phyloP scores from a whole-genome alignment of 306 rosid genomes.

The Vigna angularis region DNA sequence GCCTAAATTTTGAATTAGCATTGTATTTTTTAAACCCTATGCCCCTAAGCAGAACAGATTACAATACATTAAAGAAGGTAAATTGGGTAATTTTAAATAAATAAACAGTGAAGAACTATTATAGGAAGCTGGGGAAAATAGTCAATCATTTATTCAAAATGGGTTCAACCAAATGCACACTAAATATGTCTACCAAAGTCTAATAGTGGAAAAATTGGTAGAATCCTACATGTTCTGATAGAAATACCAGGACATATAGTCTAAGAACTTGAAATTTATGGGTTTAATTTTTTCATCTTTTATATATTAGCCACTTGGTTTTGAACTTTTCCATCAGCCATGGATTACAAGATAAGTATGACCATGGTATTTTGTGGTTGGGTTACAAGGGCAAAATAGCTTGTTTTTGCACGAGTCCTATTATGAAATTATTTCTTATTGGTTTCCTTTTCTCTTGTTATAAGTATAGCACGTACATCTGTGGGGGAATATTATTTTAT shows the following conservation, averaged over 20 bases:
- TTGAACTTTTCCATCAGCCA: background rate
- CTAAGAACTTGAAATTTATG: background rate
- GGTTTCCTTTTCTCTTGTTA: too few species aligned
- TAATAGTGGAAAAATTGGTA: background rate
- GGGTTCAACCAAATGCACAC: background rate
- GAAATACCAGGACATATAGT: conserved; percentile 2
- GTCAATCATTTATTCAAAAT: background rate
- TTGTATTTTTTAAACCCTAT: background rate
- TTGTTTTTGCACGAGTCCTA: conserved; percentile 26
- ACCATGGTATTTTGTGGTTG: conserved; percentile 13
- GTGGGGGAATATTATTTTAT: background rate
- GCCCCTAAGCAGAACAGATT: background rate
- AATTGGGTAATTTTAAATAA: background rate
- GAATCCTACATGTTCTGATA: background rate
- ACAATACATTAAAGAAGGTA: background rate
- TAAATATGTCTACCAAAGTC: too few species aligned
- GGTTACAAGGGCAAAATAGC: background rate
- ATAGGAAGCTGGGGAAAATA: background rate
- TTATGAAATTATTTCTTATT: conserved; percentile 17
- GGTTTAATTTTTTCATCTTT: background rate
- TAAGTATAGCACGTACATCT: background rate
- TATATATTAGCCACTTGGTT: background rate
- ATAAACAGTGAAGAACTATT: background rate
- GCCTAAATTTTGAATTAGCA: background rate
- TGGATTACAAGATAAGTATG: conserved; percentile 1